Evolutionary conservation across 2,329 filamentous ascomycete genomes (phyloP).

Genomic region (Endothia cerciana): DNA sequence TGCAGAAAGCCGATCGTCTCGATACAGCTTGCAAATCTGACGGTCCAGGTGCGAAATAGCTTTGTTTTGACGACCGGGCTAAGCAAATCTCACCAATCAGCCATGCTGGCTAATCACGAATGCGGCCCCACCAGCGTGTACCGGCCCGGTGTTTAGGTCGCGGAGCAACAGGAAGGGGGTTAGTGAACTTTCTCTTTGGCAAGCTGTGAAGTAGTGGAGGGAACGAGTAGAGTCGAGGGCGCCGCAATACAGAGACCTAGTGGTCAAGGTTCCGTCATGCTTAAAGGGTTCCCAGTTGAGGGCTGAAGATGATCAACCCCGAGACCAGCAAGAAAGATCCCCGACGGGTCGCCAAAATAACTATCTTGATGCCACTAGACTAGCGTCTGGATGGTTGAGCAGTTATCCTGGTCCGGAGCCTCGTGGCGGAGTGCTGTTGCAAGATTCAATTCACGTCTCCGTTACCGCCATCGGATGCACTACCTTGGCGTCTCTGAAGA

Average conservation of each 20-base stretch:
- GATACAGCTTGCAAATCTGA: constrained; percentile 17
- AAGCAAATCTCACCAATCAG: neutral
- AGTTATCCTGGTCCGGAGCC: constrained; percentile 1
- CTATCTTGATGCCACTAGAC: neutral
- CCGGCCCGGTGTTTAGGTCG: neutral
- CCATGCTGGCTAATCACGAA: neutral
- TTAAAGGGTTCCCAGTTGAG: neutral
- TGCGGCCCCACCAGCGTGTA: neutral
- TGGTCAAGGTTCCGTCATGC: too few species aligned
- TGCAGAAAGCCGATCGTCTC: constrained; percentile 10
- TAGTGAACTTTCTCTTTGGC: neutral
- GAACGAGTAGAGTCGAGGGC: neutral
- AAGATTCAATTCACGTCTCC: constrained; percentile 16
- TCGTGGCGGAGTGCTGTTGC: constrained; percentile 2
- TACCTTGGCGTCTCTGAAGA: constrained; percentile 9
- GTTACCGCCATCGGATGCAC: constrained; percentile 18
- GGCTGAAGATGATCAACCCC: neutral
- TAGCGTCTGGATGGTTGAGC: constrained; percentile 18
- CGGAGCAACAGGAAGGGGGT: neutral
- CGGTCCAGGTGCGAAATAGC: constrained; percentile 15
- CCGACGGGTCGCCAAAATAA: neutral
- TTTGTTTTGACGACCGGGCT: neutral
- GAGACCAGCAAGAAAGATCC: neutral
- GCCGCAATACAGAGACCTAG: neutral
- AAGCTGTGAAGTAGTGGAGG: neutral